These are phyloP conservation scores for Aspergillus nidulans DNA, from an alignment of 495 filamentous ascomycete species.

Conservation along the genomic window DNA sequence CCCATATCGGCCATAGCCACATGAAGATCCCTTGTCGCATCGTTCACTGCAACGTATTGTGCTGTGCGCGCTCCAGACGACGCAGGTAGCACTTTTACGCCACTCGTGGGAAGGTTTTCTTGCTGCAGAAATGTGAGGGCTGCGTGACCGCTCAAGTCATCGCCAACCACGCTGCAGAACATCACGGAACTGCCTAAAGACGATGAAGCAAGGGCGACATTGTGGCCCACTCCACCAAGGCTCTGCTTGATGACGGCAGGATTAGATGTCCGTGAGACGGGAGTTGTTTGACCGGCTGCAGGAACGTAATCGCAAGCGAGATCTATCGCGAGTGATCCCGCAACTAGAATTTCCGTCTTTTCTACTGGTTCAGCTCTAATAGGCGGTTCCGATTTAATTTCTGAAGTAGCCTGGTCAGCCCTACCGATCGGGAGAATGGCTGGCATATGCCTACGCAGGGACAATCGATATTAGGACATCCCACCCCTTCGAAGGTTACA, in stretches of 20 bases:
- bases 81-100: constrained; percentile 53
- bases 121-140: constrained; percentile 57
- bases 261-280: constrained; percentile 78
- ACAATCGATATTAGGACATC: constrained; percentile 32
- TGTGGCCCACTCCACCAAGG: constrained; percentile 91
- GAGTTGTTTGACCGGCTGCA: constrained; percentile 32
- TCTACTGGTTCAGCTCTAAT: constrained; percentile 8
- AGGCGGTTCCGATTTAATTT: constrained; percentile 13
- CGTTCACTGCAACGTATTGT: constrained; percentile 89
- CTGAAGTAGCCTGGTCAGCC: constrained; percentile 24
- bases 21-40: constrained; percentile 70
- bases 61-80: constrained; percentile 61
- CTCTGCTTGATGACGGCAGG: constrained; percentile 72
- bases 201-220: constrained; percentile 78
- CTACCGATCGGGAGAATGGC: constrained; percentile 25
- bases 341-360: constrained; percentile 69
- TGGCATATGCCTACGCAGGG: constrained; percentile 39
- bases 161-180: constrained; percentile 71
- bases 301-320: constrained; percentile 73
- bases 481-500: constrained; percentile 4
- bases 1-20: constrained; percentile 93
- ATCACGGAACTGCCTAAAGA: constrained; percentile 52
- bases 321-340: constrained; percentile 86
- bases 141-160: constrained; percentile 71
- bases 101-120: constrained; percentile 59